phyloP scores from a whole-genome alignment of 2,329 filamentous ascomycete species.

The Aspergillus brunneoviolaceus region DNA sequence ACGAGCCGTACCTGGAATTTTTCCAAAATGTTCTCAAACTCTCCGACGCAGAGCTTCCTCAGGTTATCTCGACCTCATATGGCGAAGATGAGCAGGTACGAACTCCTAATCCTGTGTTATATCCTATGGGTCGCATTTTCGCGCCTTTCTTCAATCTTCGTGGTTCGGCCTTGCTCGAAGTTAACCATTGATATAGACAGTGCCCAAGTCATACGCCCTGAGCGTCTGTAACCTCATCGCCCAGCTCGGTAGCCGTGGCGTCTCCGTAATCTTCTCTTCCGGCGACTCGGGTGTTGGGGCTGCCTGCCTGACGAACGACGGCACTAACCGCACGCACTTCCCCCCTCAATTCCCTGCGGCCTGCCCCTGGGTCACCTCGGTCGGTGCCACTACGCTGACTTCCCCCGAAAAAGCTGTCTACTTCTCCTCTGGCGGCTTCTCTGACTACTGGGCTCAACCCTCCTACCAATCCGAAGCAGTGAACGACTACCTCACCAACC shows the following conservation, averaged over 20 bases:
- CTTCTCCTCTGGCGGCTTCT: constrained; percentile 46
- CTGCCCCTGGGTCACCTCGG: constrained; percentile 42
- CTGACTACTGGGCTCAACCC: constrained; percentile 37
- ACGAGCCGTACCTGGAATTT: constrained; percentile 48
- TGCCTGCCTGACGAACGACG: constrained; percentile 36
- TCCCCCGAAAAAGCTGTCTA: constrained; percentile 41
- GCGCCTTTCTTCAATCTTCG: too few species aligned
- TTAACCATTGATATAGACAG: constrained; percentile 22
- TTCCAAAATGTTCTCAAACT: constrained; percentile 35
- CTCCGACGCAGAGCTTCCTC: constrained; percentile 29
- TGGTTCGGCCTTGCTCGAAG: not conserved
- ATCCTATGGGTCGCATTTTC: not conserved
- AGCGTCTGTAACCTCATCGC: constrained; percentile 46
- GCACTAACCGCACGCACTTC: constrained; percentile 40
- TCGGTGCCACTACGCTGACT: constrained; percentile 42
- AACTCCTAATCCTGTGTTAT: not conserved
- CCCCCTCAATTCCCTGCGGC: constrained; percentile 43
- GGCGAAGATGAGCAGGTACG: constrained; percentile 42
- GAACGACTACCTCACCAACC: constrained; percentile 29
- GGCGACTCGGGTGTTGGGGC: constrained; percentile 50
- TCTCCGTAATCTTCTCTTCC: constrained; percentile 50
- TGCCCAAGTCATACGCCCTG: constrained; percentile 38
- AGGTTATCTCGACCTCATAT: constrained; percentile 44
- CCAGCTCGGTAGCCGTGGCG: constrained; percentile 53
- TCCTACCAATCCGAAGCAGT: constrained; percentile 39